Evolutionary conservation across 129 eudicot genomes (phyloP), one percentile per base, ranked within the genome.

Genomic region (Flaveria brownii): DNA sequence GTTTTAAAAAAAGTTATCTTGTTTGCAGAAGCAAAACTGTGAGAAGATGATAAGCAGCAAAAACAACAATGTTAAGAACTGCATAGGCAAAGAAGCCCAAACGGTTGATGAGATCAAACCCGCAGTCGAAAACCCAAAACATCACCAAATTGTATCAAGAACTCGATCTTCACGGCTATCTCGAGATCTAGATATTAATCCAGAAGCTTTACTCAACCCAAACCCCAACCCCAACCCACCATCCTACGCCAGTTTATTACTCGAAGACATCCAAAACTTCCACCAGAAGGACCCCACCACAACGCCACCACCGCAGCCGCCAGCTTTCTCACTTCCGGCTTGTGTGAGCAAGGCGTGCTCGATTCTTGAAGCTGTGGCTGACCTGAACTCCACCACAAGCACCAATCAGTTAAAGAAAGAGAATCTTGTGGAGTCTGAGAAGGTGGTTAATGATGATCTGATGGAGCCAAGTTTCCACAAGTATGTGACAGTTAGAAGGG

Each of bases 351-450:
- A 94, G 75, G 96, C 93, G 7, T 72, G 85, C 81, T 91, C 97
- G 16, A 91, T 94, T 67, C 89, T 94, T 33, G 98, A 94, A 79
- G 99, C 99, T 4, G 97, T 95, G 52, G 97, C 97, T 0, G 97
- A 95, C 67, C 85, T 91, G 46, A 95, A 95, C 57, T 94, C 97
- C 30, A 73, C 85, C 51, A 89, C 92, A 0, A 80, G 82, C 82
- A 84, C 89, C 0, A 85, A 74, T 1, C 88, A 78, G 20, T 78
- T 74, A 49, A 82, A 60, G 57, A 86, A 68, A 74, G 80, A 80
- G 2, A 80, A 74, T 49, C 79, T 80, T 15, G 84, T 80, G 80
- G 91, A 91, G 69, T 89, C 97, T 57, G 93, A 91, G 78, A 84
- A 83, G 68, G 85, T 45, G 62, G 93, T 67, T 16, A 73, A 68